Conservation (phyloP, 495 filamentous ascomycete genomes). For the Wilcoxina mikolae region DNA sequence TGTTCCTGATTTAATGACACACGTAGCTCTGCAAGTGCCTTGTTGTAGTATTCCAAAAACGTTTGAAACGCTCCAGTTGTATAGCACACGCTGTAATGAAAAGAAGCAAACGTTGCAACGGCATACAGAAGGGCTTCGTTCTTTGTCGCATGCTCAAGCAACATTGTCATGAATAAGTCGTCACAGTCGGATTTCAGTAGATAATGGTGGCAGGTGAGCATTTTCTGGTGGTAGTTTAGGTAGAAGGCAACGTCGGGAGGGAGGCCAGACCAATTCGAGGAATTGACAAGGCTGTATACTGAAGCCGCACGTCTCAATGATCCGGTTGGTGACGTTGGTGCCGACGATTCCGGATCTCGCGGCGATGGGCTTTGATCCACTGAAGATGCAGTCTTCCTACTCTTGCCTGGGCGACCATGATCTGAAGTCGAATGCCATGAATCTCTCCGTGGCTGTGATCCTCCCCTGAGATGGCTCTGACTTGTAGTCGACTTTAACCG, state of each 20-base stretch:
- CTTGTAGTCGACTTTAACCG: constrained; percentile 20
- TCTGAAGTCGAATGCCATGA: constrained; percentile 22
- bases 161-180: constrained; percentile 55
- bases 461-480: constrained; percentile 19
- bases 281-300: constrained; percentile 21
- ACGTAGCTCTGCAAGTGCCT: constrained; percentile 61
- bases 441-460: constrained; percentile 15
- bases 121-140: constrained; percentile 79
- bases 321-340: constrained; percentile 18
- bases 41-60: constrained; percentile 83
- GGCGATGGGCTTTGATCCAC: constrained; percentile 27
- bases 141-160: constrained; percentile 55
- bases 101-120: constrained; percentile 79
- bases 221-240: constrained; percentile 58
- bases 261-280: constrained; percentile 29
- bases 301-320: constrained; percentile 13
- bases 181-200: constrained; percentile 51
- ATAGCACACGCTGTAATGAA: constrained; percentile 58
- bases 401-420: constrained; percentile 17
- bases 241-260: constrained; percentile 57
- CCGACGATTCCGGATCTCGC: constrained; percentile 23
- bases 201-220: constrained; percentile 68
- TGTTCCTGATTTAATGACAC: constrained; percentile 54
- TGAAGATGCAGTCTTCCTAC: constrained; percentile 21
- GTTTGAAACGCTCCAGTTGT: constrained; percentile 56